Percentiles rank a stretch among this genome's conserved stretches.
phyloP scores from a whole-genome alignment of 345 rosid genomes.

The Eutrema heterophyllum region DNA sequence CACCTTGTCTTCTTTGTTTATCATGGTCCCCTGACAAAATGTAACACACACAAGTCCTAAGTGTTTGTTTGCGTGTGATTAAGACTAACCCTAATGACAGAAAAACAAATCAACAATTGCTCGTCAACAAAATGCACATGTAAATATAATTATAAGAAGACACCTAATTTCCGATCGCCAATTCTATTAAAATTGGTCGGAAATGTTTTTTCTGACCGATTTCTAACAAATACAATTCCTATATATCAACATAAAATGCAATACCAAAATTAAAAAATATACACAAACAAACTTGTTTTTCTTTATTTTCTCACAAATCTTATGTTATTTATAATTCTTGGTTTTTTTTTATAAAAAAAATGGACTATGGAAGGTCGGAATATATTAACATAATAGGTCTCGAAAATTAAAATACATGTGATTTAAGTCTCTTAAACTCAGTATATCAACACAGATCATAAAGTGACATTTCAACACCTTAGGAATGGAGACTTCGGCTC shows the following conservation, averaged over 20 bases:
- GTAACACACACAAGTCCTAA: not conserved
- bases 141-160: not conserved
- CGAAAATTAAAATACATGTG: not conserved
- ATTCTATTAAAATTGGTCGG: not conserved
- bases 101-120: not conserved
- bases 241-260: not conserved
- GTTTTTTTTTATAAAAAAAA: no score
- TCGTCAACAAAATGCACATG: not conserved
- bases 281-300: not conserved
- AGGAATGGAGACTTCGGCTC: constrained; percentile 6
- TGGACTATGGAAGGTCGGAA: no score
- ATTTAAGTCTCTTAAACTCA: not conserved
- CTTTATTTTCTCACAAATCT: not conserved
- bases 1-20: constrained; percentile 17
- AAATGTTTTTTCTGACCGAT: not conserved
- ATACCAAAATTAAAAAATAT: not conserved
- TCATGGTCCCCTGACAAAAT: constrained; percentile 8
- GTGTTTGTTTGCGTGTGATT: constrained; percentile 10
- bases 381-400: not conserved
- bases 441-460: not conserved
- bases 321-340: not conserved
- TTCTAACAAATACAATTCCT: not conserved
- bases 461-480: constrained; percentile 29
- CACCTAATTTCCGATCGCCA: not conserved
- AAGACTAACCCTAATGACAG: not conserved